Conservation (phyloP, 2,329 filamentous ascomycete species). For the Pyricularia pennisetigena region DNA sequence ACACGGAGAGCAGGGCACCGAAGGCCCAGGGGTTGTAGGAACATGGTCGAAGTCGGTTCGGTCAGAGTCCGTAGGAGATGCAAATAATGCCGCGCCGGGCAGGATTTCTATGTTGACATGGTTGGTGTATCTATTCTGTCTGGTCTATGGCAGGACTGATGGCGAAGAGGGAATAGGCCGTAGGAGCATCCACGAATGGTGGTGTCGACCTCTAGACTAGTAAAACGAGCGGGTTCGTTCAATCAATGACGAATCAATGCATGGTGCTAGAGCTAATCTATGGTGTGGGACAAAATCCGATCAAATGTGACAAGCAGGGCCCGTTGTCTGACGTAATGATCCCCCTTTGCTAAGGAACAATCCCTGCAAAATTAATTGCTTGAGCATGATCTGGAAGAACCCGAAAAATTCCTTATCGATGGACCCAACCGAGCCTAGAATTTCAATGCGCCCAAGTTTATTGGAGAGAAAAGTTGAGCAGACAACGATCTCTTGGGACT, state of each 20-base stretch:
- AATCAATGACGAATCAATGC: background rate
- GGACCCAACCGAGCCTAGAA: background rate
- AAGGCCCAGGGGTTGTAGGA: background rate
- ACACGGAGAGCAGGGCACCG: background rate
- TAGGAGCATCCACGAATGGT: background rate
- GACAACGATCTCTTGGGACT: background rate
- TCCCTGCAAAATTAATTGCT: background rate
- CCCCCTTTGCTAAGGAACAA: background rate
- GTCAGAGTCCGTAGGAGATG: background rate
- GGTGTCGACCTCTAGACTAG: background rate
- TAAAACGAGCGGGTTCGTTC: background rate
- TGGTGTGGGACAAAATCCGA: background rate
- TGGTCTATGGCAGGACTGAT: background rate
- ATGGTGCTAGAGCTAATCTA: background rate
- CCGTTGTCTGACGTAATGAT: conserved; percentile 1
- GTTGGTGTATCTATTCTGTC: background rate
- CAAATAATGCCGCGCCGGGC: background rate
- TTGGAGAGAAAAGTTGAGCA: background rate
- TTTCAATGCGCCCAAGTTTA: background rate
- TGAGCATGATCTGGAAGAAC: background rate
- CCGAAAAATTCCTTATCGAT: conserved; percentile 1
- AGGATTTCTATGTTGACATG: background rate
- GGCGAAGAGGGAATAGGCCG: background rate
- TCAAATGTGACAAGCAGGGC: background rate
- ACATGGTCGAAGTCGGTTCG: background rate